Conservation (phyloP, 73 alveolate genomes). For the Vitrella brassicaformis region DNA sequence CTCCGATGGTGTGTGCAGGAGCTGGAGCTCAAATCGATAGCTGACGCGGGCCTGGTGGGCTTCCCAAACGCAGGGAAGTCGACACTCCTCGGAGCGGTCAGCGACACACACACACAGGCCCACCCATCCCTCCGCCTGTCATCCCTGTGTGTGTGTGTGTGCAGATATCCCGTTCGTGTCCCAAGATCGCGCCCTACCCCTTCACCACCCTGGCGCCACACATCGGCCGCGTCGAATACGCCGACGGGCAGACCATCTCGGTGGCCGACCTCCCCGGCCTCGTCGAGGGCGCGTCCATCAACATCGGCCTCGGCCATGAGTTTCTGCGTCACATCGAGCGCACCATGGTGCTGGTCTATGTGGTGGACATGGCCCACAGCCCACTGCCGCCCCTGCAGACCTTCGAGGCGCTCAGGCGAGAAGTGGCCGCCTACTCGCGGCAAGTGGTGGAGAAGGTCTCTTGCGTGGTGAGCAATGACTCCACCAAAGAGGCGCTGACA, state of each 20-base stretch:
- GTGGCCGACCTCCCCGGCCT: conserved; percentile 89
- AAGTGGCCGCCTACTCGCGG: not conserved
- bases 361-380: conserved; percentile 21
- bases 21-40: conserved; percentile 56
- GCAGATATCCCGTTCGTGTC: conserved; percentile 69
- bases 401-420: not conserved
- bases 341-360: conserved; percentile 44
- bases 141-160: no score
- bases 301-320: conserved; percentile 83
- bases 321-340: conserved; percentile 80
- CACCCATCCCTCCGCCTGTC: no score
- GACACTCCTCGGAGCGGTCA: conserved; percentile 67
- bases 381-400: not conserved
- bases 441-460: not conserved
- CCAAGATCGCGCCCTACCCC: conserved; percentile 91
- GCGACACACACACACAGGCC: not conserved
- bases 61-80: conserved; percentile 93
- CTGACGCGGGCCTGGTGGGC: conserved; percentile 87
- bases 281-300: conserved; percentile 70
- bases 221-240: conserved; percentile 41
- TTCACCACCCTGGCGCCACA: conserved; percentile 88
- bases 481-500: not conserved
- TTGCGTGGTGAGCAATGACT: not conserved
- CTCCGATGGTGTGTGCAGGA: not conserved
- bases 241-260: conserved; percentile 25